Percentiles rank a stretch among this genome's conserved stretches.
These are phyloP conservation scores for Lasiodiplodia gonubiensis DNA, from an alignment of 2,329 filamentous ascomycete species.

Conservation along the genomic window DNA sequence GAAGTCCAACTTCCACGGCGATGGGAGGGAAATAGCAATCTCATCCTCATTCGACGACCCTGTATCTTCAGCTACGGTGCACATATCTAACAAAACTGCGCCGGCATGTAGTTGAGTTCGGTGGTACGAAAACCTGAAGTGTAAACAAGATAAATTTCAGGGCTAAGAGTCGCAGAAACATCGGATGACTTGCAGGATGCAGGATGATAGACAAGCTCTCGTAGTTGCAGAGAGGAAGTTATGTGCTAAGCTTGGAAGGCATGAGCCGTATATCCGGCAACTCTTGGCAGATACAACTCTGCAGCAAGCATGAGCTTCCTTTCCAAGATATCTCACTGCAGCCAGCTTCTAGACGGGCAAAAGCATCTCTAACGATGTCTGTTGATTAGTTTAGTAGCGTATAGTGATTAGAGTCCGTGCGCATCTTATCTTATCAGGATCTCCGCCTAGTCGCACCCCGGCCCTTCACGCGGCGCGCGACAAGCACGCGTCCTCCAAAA, in stretches of 20 bases:
- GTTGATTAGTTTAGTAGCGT: neutral
- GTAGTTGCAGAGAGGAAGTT: neutral
- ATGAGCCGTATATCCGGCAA: neutral
- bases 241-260: neutral
- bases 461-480: conserved; percentile 2
- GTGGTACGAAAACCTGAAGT: neutral
- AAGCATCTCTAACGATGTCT: neutral
- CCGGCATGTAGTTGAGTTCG: neutral
- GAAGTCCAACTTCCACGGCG: conserved; percentile 25
- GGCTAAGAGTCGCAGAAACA: neutral
- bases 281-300: neutral
- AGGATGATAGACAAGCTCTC: neutral
- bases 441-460: neutral
- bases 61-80: conserved; percentile 20
- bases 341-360: neutral
- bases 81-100: neutral
- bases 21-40: conserved; percentile 25
- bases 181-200: neutral
- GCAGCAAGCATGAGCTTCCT: neutral
- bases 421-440: conserved; percentile 27
- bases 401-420: neutral
- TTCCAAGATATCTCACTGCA: neutral
- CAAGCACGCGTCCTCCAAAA: conserved; percentile 18
- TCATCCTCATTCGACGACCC: conserved; percentile 25
- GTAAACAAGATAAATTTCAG: neutral